Percentiles rank a stretch among this genome's conserved stretches.
Conservation (phyloP, 176 grass and related monocot genomes). For the Oryza australiensis region DNA sequence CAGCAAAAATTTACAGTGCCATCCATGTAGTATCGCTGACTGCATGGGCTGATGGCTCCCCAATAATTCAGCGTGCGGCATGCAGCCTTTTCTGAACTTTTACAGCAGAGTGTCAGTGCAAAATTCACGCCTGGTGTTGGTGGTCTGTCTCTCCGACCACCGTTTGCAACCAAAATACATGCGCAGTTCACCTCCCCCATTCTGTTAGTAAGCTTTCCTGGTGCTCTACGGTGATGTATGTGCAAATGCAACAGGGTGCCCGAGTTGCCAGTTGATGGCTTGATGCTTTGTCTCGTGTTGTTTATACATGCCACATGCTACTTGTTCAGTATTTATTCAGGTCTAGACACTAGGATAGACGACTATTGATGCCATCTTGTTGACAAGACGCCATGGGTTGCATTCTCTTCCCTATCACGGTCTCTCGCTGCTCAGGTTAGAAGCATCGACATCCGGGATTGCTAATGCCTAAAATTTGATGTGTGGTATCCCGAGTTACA, state of each 20-base stretch:
- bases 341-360: conserved; percentile 16
- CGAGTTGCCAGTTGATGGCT: neutral
- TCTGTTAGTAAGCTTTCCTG: neutral
- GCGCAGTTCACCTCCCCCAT: neutral
- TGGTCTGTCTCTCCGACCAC: conserved; percentile 13
- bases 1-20: conserved; percentile 4
- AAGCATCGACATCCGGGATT: neutral
- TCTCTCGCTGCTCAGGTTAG: neutral
- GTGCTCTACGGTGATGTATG: conserved; percentile 12
- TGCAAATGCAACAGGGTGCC: neutral
- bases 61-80: conserved; percentile 29
- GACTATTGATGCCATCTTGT: conserved; percentile 18
- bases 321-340: neutral
- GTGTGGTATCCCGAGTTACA: conserved; percentile 10
- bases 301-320: conserved; percentile 38
- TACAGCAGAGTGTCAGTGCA: neutral
- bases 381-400: conserved; percentile 39
- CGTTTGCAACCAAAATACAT: conserved; percentile 6
- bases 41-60: neutral
- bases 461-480: neutral
- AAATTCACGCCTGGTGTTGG: neutral
- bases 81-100: neutral
- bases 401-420: neutral
- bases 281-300: neutral
- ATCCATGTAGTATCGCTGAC: neutral